A percentile compares a stretch with the other conserved stretches of the same genome.
Conservation (phyloP, 768 basidiomycete genomes). For the Ephemerocybe angulata region DNA sequence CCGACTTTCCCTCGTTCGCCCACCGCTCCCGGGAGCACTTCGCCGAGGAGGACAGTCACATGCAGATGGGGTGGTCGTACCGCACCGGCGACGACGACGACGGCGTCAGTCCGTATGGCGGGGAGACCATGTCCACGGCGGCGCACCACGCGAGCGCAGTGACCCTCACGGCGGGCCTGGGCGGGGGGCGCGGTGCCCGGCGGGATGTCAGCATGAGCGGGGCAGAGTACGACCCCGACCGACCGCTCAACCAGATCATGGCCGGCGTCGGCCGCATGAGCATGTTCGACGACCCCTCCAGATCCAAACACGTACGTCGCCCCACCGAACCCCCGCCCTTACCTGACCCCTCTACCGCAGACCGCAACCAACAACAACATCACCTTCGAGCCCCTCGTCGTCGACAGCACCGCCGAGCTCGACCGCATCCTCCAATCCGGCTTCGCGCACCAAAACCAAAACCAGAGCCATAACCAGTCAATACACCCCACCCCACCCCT, state of each 20-base stretch:
- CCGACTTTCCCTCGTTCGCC: slow-evolving; percentile 60
- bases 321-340: background rate
- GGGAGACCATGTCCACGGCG: slow-evolving; percentile 73
- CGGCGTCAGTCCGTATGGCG: slow-evolving; percentile 61
- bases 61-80: slow-evolving; percentile 53
- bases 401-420: slow-evolving; percentile 60
- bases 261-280: slow-evolving; percentile 56
- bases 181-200: slow-evolving; percentile 45
- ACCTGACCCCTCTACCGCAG: background rate
- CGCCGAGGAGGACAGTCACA: slow-evolving; percentile 46
- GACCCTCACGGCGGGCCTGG: slow-evolving; percentile 81
- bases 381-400: slow-evolving; percentile 53
- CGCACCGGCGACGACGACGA: slow-evolving; percentile 59
- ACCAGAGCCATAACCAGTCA: too few species aligned
- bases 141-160: slow-evolving; percentile 89
- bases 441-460: slow-evolving; percentile 35
- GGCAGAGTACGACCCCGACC: slow-evolving; percentile 83
- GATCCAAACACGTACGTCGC: slow-evolving; percentile 32
- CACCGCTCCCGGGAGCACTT: slow-evolving; percentile 52
- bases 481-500: slow-evolving; percentile 45
- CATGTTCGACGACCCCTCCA: slow-evolving; percentile 51
- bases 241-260: slow-evolving; percentile 71
- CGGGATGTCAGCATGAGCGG: slow-evolving; percentile 64
- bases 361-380: slow-evolving; percentile 28
- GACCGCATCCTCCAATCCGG: slow-evolving; percentile 59